A percentile compares a stretch with the other conserved stretches of the same genome.
phyloP scores from a whole-genome alignment of 768 basidiomycete species.

The Russula griseocarnosa region DNA sequence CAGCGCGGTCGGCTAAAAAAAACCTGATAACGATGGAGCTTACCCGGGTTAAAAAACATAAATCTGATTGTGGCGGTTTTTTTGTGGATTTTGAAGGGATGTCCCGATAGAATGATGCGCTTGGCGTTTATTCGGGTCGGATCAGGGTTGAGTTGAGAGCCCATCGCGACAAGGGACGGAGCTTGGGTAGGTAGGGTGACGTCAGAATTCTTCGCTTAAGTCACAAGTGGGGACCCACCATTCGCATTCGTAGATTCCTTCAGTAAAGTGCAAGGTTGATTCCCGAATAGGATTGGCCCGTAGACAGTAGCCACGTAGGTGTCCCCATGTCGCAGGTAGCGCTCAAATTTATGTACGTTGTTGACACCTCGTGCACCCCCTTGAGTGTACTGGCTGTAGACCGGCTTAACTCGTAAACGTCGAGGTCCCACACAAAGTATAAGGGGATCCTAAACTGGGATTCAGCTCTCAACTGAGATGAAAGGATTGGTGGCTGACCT shows the following conservation, averaged over 20 bases:
- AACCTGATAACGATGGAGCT: slow-evolving; percentile 26
- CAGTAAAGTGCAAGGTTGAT: slow-evolving; percentile 72
- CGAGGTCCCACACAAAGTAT: slow-evolving; percentile 87
- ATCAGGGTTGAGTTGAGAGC: slow-evolving; percentile 82
- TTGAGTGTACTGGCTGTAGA: slow-evolving; percentile 88
- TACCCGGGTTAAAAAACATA: slow-evolving; percentile 94
- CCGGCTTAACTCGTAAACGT: slow-evolving; percentile 75
- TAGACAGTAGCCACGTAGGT: slow-evolving; percentile 84
- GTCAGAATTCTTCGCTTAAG: slow-evolving; percentile 15
- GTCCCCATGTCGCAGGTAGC: slow-evolving; percentile 78
- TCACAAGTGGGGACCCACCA: slow-evolving; percentile 43
- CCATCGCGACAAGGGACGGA: slow-evolving; percentile 84
- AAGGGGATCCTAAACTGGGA: slow-evolving; percentile 64
- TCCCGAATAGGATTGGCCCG: slow-evolving; percentile 85
- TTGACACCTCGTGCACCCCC: slow-evolving; percentile 90
- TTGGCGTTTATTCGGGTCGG: slow-evolving; percentile 90
- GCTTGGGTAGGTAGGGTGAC: slow-evolving; percentile 39
- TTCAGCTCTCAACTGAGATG: background rate
- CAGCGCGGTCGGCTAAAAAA: slow-evolving; percentile 14
- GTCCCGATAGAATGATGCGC: slow-evolving; percentile 90
- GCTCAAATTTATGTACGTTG: slow-evolving; percentile 96
- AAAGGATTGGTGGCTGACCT: slow-evolving; percentile 45
- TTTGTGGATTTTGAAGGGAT: slow-evolving; percentile 96
- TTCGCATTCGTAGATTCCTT: slow-evolving; percentile 62
- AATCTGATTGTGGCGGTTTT: slow-evolving; percentile 96